Percentiles rank a stretch among this genome's conserved stretches.
Conservation (phyloP, 2,329 filamentous ascomycete genomes). For the Daldinia sp. region DNA sequence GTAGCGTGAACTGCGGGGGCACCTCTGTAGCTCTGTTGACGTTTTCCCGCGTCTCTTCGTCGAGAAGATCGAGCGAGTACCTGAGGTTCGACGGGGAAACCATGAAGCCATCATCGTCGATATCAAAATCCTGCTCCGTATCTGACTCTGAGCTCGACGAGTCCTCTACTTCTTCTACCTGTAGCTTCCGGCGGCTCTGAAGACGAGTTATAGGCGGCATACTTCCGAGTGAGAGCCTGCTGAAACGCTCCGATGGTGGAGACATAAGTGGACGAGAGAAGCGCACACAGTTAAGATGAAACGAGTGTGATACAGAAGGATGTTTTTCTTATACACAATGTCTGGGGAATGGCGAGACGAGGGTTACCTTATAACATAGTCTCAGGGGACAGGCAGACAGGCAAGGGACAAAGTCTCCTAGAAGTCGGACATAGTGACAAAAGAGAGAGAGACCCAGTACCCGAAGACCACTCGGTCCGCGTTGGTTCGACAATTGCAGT, state of each 20-base stretch:
- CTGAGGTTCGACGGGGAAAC: slow-evolving; percentile 53
- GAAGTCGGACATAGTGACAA: slow-evolving; percentile 36
- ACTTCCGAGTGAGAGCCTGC: slow-evolving; percentile 57
- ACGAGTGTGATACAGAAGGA: slow-evolving; percentile 34
- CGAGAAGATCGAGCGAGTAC: slow-evolving; percentile 52
- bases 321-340: slow-evolving; percentile 11
- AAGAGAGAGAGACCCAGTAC: slow-evolving; percentile 40
- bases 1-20: slow-evolving; percentile 62
- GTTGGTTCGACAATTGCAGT: slow-evolving; percentile 42
- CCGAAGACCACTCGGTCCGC: slow-evolving; percentile 43
- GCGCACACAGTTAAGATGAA: slow-evolving; percentile 29
- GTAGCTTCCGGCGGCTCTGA: slow-evolving; percentile 49
- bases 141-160: slow-evolving; percentile 52
- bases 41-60: slow-evolving; percentile 52
- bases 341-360: slow-evolving; percentile 21
- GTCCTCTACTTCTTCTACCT: slow-evolving; percentile 45
- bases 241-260: slow-evolving; percentile 52
- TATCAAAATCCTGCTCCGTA: slow-evolving; percentile 52
- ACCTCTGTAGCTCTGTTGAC: slow-evolving; percentile 62
- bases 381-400: slow-evolving; percentile 32
- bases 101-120: slow-evolving; percentile 51
- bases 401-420: background rate
- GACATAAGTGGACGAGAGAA: slow-evolving; percentile 50
- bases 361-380: slow-evolving; percentile 43
- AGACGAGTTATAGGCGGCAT: slow-evolving; percentile 55